Conservation (phyloP, 352 stramenopile species). For the Pythium insidiosum region DNA sequence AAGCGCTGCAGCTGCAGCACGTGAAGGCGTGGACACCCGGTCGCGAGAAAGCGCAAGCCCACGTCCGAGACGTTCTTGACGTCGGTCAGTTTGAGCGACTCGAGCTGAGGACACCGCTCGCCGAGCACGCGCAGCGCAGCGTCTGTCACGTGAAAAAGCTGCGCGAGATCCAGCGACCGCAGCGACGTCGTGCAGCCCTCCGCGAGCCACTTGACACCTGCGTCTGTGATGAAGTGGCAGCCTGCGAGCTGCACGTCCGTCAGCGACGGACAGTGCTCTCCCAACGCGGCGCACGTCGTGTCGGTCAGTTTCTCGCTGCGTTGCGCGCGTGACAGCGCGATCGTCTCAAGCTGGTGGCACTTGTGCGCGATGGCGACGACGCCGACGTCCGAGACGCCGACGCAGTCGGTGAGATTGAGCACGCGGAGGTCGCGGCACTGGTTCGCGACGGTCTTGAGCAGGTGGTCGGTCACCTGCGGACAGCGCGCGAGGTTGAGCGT, state of each 20-base stretch:
- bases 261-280: constrained; percentile 44
- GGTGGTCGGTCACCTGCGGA: constrained; percentile 71
- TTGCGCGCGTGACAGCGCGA: constrained; percentile 53
- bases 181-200: constrained; percentile 73
- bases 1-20: constrained; percentile 71
- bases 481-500: constrained; percentile 69
- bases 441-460: constrained; percentile 74
- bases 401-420: constrained; percentile 74
- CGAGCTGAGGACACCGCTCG: constrained; percentile 22
- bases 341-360: constrained; percentile 60
- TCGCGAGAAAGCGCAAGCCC: constrained; percentile 77
- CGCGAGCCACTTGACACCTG: constrained; percentile 84
- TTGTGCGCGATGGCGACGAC: constrained; percentile 73
- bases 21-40: constrained; percentile 74
- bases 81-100: constrained; percentile 34
- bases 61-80: constrained; percentile 76
- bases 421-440: constrained; percentile 57
- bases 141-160: constrained; percentile 84
- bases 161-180: constrained; percentile 67
- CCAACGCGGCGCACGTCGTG: constrained; percentile 75
- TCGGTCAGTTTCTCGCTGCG: constrained; percentile 84
- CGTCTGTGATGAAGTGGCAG: constrained; percentile 87
- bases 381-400: constrained; percentile 76
- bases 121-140: constrained; percentile 44
- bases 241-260: constrained; percentile 65